Evolutionary conservation across 1,284 basidiomycete species (phyloP), one percentile per base, ranked within the genome.

Genomic region (Ganoderma boninense): DNA sequence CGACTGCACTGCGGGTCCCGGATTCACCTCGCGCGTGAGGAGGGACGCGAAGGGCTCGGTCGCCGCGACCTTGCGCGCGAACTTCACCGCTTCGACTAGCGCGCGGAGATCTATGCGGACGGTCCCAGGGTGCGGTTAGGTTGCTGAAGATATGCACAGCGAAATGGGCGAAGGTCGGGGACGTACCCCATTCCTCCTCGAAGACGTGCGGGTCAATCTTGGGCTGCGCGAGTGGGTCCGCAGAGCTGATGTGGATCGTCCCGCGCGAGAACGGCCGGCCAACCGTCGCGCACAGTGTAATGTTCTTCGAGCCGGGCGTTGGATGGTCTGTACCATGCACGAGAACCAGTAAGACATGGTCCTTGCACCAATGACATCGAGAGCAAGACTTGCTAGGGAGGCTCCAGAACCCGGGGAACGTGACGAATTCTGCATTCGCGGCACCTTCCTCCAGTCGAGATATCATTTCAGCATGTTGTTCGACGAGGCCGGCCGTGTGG

Each of bases 51-150:
- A 83, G 0, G 87, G 86, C 63, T 81, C 80, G 10, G 81, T 81
- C 16, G 83, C 62, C 0, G 81, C 80, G 62, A 89, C 77, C 44
- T 79, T 80, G 26, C 86, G 78, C 6, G 80, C 80, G 72, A 84
- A 86, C 72, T 89, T 89, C 73, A 87, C 77, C 8, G 81, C 80
- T 72, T 89, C 86, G 35, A 87, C 77, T 49, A 88, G 73, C 16
- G 85, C 76, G 43, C 82, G 77, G 11, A 84, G 76, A 74, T 87
- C 85, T 76, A 4, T n/a, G 52, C 6, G n/a, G 29, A 32, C 29
- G 29, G 29, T 32, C 4, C 60, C 40, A 14, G 6, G 40, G 40
- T 14, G 6, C 6, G 40, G 40, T 42, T 42, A 29, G 26, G 52
- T 32, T 11, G 71, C 4, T 32, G 29, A 32, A 32, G 29, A 32